A percentile compares a stretch with the other conserved stretches of the same genome.
phyloP scores from a whole-genome alignment of 805 yeast genomes.

The Clavispora santaluciae region DNA sequence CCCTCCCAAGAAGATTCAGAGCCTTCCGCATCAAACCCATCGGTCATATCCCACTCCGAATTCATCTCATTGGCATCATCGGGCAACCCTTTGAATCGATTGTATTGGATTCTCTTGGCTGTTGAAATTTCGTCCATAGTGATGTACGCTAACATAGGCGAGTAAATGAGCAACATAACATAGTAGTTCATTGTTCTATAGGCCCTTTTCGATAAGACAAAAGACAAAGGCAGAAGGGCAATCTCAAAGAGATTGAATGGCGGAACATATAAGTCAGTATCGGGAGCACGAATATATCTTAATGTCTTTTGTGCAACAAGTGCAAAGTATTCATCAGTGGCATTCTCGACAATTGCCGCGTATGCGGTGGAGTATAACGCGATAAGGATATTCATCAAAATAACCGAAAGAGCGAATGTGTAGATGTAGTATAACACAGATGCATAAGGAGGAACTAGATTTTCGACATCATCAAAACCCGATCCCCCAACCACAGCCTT shows the following conservation, averaged over 20 bases:
- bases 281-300: conserved; percentile 84
- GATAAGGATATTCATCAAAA: conserved; percentile 75
- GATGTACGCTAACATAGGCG: conserved; percentile 60
- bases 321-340: conserved; percentile 81
- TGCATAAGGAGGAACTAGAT: conserved; percentile 83
- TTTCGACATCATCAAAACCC: conserved; percentile 61
- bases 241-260: conserved; percentile 77
- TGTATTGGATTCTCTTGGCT: conserved; percentile 69
- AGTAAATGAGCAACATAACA: conserved; percentile 61
- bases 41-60: conserved; percentile 78
- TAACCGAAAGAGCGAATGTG: conserved; percentile 68
- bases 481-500: conserved; percentile 74
- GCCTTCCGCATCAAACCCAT: conserved; percentile 53
- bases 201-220: conserved; percentile 30
- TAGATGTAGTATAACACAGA: conserved; percentile 71
- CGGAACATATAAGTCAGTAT: conserved; percentile 77
- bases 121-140: conserved; percentile 59
- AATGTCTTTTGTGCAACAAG: conserved; percentile 79
- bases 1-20: conserved; percentile 30
- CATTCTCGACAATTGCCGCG: conserved; percentile 73
- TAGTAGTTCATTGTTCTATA: conserved; percentile 43
- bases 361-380: conserved; percentile 86
- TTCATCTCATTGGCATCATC: conserved; percentile 80
- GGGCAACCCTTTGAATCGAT: conserved; percentile 54
- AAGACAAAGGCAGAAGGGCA: conserved; percentile 24